Percentiles rank a stretch among this genome's conserved stretches.
These are phyloP conservation scores for Euryodendron excelsum DNA, from an alignment of 148 eudicot genomes.

Conservation along the genomic window DNA sequence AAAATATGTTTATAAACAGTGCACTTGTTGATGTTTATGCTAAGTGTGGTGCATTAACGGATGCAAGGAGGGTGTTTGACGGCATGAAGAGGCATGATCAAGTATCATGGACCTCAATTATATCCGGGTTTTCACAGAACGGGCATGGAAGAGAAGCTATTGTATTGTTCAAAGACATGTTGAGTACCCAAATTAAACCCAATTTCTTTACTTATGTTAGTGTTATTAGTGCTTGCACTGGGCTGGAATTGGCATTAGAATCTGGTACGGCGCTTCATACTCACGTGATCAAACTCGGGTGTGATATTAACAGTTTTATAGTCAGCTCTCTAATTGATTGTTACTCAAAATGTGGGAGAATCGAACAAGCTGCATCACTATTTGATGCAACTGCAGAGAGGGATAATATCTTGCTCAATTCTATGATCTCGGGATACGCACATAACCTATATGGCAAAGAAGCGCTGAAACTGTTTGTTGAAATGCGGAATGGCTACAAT, in stretches of 20 bases:
- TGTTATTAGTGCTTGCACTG: constrained; percentile 28
- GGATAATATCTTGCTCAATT: constrained; percentile 35
- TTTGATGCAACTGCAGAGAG: constrained; percentile 21
- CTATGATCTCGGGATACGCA: constrained; percentile 42
- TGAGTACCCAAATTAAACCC: constrained; percentile 27
- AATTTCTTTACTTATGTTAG: constrained; percentile 44
- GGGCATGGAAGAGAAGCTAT: constrained; percentile 27
- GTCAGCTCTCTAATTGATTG: constrained; percentile 37
- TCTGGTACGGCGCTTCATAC: constrained; percentile 37
- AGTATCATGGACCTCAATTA: constrained; percentile 49
- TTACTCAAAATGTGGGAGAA: constrained; percentile 39
- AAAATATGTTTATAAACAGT: constrained; percentile 35
- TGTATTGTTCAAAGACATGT: constrained; percentile 38
- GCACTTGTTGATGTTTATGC: constrained; percentile 42
- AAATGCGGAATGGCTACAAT: constrained; percentile 27
- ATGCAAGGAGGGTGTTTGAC: constrained; percentile 42
- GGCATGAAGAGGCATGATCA: constrained; percentile 39
- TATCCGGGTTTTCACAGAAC: constrained; percentile 32
- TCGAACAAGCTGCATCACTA: constrained; percentile 24
- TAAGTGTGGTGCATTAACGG: constrained; percentile 27
- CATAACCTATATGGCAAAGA: constrained; percentile 25
- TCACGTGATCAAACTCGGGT: constrained; percentile 38
- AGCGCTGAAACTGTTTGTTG: constrained; percentile 32
- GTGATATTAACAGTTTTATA: constrained; percentile 22
- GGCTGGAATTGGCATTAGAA: constrained; percentile 17